phyloP scores from a whole-genome alignment of 208 protist genomes.

The Acanthamoeba sp. region DNA sequence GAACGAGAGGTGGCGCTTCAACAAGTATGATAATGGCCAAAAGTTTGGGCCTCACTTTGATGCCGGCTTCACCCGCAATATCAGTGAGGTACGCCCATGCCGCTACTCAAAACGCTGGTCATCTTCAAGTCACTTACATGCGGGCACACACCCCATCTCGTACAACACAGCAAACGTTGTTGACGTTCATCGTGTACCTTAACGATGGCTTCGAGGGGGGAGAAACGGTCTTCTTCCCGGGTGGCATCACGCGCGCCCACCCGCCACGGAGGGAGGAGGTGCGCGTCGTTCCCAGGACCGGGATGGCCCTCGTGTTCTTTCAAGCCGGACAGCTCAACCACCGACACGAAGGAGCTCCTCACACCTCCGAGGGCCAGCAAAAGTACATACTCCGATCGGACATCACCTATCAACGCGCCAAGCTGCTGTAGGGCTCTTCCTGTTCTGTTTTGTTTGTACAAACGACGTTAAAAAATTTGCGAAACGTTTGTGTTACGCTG shows the following conservation, averaged over 20 bases:
- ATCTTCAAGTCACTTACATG: neutral
- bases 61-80: neutral
- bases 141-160: neutral
- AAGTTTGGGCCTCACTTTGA: constrained; percentile 1
- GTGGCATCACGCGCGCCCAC: neutral
- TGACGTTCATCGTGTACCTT: constrained; percentile 39
- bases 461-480: too few species aligned
- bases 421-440: neutral
- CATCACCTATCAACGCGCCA: neutral
- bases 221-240: constrained; percentile 15
- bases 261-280: neutral
- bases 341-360: neutral
- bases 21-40: neutral
- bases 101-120: neutral
- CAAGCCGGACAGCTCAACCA: constrained; percentile 10
- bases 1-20: neutral
- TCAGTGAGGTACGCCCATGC: neutral
- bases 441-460: too few species aligned
- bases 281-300: neutral
- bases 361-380: neutral
- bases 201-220: constrained; percentile 17
- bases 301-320: constrained; percentile 10
- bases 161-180: neutral
- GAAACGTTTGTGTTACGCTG: too few species aligned
- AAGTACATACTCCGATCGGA: neutral